Evolutionary conservation across 192 early-diverging fungal species (phyloP).

Genomic region (Allomyces macrogynus): DNA sequence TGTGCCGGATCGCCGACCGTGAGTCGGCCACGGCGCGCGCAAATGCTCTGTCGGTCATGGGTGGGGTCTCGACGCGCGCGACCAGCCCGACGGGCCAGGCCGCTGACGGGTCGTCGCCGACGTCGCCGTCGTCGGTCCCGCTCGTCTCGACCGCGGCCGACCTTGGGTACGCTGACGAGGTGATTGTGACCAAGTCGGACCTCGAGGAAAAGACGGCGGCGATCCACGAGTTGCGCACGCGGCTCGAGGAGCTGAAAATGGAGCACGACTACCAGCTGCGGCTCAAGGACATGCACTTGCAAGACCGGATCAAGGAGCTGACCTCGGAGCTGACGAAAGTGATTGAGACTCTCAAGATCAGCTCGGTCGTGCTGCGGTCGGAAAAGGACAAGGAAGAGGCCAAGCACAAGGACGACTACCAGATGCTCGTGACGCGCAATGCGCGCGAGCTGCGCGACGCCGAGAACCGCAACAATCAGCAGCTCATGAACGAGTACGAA

Average conservation of each 20-base stretch:
- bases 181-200: conserved; percentile 32
- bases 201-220: conserved; percentile 30
- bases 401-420: conserved; percentile 24
- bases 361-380: conserved; percentile 15
- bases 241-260: conserved; percentile 31
- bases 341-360: conserved; percentile 30
- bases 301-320: conserved; percentile 34
- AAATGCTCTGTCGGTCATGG: not conserved
- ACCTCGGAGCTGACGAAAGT: conserved; percentile 25
- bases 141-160: conserved; percentile 6
- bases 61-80: not conserved
- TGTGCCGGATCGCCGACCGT: conserved; percentile 20
- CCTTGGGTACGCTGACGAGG: conserved; percentile 28
- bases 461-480: conserved; percentile 28
- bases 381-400: conserved; percentile 39
- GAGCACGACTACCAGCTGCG: conserved; percentile 45
- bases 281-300: conserved; percentile 37
- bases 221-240: conserved; percentile 22
- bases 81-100: not conserved
- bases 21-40: conserved; percentile 6
- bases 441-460: conserved; percentile 22
- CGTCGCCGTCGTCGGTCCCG: not conserved
- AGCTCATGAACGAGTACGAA: conserved; percentile 38
- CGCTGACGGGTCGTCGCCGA: too few relatives aligned
- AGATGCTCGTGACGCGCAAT: conserved; percentile 10